These are phyloP conservation scores for Nakaseomyces nivariensis DNA, from an alignment of 1,139 yeast species.

Conservation along the genomic window DNA sequence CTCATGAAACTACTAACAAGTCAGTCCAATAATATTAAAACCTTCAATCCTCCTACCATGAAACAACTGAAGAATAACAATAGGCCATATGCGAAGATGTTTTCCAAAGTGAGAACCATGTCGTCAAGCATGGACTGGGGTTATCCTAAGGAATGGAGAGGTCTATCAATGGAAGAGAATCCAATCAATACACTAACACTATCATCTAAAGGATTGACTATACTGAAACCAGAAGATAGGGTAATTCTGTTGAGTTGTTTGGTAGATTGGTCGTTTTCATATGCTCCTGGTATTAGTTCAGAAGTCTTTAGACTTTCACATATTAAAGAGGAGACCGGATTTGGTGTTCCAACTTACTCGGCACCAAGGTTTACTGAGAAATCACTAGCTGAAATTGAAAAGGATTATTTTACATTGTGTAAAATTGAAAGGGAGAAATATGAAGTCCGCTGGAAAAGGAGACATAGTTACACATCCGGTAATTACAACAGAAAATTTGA, in stretches of 20 bases:
- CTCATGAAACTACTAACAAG: neutral
- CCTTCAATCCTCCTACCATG: neutral
- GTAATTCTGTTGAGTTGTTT: slow-evolving; percentile 38
- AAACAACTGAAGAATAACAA: slow-evolving; percentile 1
- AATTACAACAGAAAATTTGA: neutral
- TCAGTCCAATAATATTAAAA: neutral
- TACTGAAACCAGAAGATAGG: slow-evolving; percentile 39
- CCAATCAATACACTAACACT: slow-evolving; percentile 32
- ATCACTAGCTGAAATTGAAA: slow-evolving; percentile 16
- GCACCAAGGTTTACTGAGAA: slow-evolving; percentile 21
- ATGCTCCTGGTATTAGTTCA: slow-evolving; percentile 37
- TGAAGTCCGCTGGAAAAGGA: slow-evolving; percentile 4
- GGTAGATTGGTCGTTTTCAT: slow-evolving; percentile 39
- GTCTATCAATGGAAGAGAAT: slow-evolving; percentile 18
- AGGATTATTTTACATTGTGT: slow-evolving; percentile 6
- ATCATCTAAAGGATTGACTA: slow-evolving; percentile 37
- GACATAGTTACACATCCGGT: slow-evolving; percentile 1
- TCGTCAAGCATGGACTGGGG: slow-evolving; percentile 33
- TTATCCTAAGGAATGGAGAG: slow-evolving; percentile 40
- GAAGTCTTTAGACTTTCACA: slow-evolving; percentile 28
- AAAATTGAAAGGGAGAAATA: neutral
- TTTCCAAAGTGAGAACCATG: slow-evolving; percentile 8
- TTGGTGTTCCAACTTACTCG: slow-evolving; percentile 19
- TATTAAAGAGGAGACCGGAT: slow-evolving; percentile 20
- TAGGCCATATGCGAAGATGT: slow-evolving; percentile 37